Evolutionary conservation across 1,139 yeast species (phyloP).

Genomic region (Torulaspora globosa): DNA sequence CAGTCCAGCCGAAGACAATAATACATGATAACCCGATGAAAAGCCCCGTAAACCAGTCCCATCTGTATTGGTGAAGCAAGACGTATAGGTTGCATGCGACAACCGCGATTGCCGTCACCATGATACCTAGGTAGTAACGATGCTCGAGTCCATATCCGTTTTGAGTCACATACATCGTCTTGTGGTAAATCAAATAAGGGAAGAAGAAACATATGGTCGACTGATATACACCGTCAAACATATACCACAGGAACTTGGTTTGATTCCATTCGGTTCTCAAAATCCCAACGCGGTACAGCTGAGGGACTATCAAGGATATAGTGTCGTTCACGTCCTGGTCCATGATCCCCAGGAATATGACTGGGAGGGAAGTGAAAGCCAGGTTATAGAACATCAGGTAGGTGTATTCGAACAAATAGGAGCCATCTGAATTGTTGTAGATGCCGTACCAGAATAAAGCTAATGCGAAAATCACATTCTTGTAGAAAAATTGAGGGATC

Average conservation of each 20-base stretch:
- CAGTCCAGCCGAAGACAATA: slow-evolving; percentile 81
- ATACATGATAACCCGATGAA: slow-evolving; percentile 62
- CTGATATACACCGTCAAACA: slow-evolving; percentile 85
- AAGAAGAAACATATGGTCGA: slow-evolving; percentile 80
- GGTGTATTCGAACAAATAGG: slow-evolving; percentile 88
- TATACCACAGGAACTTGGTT: slow-evolving; percentile 74
- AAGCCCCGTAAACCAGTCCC: slow-evolving; percentile 85
- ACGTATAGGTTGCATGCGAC: slow-evolving; percentile 77
- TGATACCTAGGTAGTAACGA: slow-evolving; percentile 79
- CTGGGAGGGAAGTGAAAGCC: slow-evolving; percentile 93
- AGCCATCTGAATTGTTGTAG: slow-evolving; percentile 79
- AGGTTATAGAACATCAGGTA: slow-evolving; percentile 87
- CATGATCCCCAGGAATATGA: slow-evolving; percentile 80
- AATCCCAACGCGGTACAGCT: slow-evolving; percentile 81
- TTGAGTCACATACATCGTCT: slow-evolving; percentile 52
- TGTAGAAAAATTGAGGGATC: slow-evolving; percentile 91
- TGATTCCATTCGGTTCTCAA: slow-evolving; percentile 77
- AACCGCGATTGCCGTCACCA: slow-evolving; percentile 75
- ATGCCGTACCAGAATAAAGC: slow-evolving; percentile 93
- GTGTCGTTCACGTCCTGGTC: slow-evolving; percentile 90
- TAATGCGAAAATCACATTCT: slow-evolving; percentile 82
- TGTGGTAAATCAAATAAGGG: slow-evolving; percentile 67
- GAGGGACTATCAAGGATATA: slow-evolving; percentile 84
- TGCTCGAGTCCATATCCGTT: slow-evolving; percentile 73
- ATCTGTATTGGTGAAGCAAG: slow-evolving; percentile 75